Conservation (phyloP, 208 protist species). For the Kentomonas sorsogonicus region DNA sequence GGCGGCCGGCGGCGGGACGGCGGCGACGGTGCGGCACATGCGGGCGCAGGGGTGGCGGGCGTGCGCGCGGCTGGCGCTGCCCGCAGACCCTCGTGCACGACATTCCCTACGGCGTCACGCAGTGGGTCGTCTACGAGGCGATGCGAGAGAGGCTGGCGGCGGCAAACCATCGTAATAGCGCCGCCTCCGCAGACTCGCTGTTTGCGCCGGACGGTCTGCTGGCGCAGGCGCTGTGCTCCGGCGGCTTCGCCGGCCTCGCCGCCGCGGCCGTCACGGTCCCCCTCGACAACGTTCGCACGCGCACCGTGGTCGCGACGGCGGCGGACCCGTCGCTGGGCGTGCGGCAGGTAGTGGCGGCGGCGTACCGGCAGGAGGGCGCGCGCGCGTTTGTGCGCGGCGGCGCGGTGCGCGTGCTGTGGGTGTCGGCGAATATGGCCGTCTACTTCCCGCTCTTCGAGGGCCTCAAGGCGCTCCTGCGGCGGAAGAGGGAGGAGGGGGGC, state of each 20-base stretch:
- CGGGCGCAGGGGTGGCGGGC: slow-evolving; percentile 31
- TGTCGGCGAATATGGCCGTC: slow-evolving; percentile 70
- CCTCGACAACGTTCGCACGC: slow-evolving; percentile 75
- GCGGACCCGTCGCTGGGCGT: slow-evolving; percentile 27
- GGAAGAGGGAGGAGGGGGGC: background rate
- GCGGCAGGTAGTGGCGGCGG: slow-evolving; percentile 23
- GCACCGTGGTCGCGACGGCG: slow-evolving; percentile 44
- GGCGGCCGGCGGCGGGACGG: slow-evolving; percentile 29
- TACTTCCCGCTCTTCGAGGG: slow-evolving; percentile 79
- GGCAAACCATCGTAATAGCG: background rate
- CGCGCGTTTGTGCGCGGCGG: slow-evolving; percentile 63
- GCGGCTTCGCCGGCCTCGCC: slow-evolving; percentile 68
- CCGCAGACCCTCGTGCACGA: slow-evolving; percentile 78
- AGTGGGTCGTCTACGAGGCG: slow-evolving; percentile 76
- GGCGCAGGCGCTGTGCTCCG: slow-evolving; percentile 50
- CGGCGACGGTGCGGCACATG: slow-evolving; percentile 42
- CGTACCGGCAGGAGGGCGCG: slow-evolving; percentile 44
- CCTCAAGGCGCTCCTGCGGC: slow-evolving; percentile 19
- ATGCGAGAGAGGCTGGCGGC: slow-evolving; percentile 17
- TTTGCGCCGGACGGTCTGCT: slow-evolving; percentile 28
- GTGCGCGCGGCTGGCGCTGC: slow-evolving; percentile 35
- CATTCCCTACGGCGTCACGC: slow-evolving; percentile 70
- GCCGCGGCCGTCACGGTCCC: slow-evolving; percentile 65
- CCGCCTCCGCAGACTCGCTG: slow-evolving; percentile 8
- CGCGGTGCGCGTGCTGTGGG: slow-evolving; percentile 65